phyloP scores from a whole-genome alignment of 176 grass and related monocot species.

The Eleusine indica region DNA sequence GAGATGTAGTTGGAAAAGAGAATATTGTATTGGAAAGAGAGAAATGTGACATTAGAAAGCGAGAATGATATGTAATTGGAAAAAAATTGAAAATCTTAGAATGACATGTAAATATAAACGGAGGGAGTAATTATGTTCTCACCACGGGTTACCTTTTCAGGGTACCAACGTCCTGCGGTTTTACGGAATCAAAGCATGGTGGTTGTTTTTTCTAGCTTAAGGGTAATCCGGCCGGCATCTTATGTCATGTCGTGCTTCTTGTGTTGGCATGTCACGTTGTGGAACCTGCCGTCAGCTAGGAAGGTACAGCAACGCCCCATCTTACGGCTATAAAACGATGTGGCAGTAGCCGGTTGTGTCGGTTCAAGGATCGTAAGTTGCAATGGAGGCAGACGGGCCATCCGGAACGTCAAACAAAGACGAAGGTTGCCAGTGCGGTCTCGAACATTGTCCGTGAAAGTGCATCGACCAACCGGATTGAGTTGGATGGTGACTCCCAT shows the following conservation, averaged over 20 bases:
- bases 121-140: not conserved
- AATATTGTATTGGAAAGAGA: too few species aligned
- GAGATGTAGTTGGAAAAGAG: too few species aligned
- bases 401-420: not conserved
- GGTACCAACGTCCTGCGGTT: not conserved
- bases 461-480: not conserved
- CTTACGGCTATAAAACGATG: conserved; percentile 7
- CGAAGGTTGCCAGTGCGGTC: not conserved
- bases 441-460: not conserved
- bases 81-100: too few species aligned
- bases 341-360: not conserved
- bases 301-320: conserved; percentile 21
- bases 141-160: not conserved
- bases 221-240: not conserved
- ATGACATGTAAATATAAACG: too few species aligned
- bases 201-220: not conserved
- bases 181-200: too few species aligned
- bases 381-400: not conserved
- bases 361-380: not conserved
- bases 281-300: conserved; percentile 7
- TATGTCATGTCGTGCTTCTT: not conserved
- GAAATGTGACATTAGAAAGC: too few species aligned
- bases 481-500: not conserved
- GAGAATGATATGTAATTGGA: too few species aligned
- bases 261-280: conserved; percentile 14